phyloP scores from a whole-genome alignment of 2,329 filamentous ascomycete genomes.

The Tolypocladium tropicale region DNA sequence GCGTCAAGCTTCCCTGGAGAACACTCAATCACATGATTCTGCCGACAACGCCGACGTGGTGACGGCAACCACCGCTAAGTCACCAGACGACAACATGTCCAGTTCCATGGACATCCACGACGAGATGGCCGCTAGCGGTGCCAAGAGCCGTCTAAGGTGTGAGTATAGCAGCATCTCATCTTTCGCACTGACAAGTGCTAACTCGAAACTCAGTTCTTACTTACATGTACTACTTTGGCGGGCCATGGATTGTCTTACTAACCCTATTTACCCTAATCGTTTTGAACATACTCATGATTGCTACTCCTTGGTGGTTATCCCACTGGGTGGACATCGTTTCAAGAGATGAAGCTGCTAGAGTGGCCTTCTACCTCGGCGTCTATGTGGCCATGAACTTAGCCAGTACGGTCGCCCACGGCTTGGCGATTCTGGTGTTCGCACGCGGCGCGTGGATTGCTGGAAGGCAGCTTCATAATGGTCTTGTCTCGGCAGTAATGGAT shows the following conservation, averaged over 20 bases:
- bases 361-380: neutral
- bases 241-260: neutral
- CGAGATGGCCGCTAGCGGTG: neutral
- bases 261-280: neutral
- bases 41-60: too few species aligned
- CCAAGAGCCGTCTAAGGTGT: neutral
- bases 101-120: too few species aligned
- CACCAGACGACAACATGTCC: too few species aligned
- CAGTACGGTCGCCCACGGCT: neutral
- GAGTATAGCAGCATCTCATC: neutral
- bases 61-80: too few species aligned
- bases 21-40: too few species aligned
- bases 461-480: neutral
- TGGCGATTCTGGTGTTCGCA: neutral
- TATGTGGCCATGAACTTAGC: neutral
- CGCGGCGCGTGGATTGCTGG: neutral
- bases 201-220: neutral
- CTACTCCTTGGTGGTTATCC: neutral
- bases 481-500: neutral
- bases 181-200: too few species aligned
- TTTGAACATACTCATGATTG: neutral
- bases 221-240: neutral
- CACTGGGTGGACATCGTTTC: neutral
- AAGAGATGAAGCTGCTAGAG: neutral
- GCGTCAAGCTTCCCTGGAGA: too few species aligned